Evolutionary conservation across 2,329 filamentous ascomycete genomes (phyloP).

Genomic region (Sclerotinia borealis): DNA sequence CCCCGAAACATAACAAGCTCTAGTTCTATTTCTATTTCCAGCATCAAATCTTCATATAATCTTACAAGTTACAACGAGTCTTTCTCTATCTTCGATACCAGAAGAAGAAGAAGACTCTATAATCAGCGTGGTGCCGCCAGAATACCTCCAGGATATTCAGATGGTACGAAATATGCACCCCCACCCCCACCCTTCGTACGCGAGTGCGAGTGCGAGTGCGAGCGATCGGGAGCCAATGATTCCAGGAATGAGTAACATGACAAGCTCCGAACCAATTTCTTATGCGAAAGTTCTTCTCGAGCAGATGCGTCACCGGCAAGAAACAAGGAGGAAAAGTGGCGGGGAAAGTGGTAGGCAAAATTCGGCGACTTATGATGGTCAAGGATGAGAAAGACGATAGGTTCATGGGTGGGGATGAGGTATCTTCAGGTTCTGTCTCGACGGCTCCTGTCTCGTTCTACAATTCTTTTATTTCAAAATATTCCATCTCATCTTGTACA

Average conservation of each 20-base stretch:
- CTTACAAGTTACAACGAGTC: background rate
- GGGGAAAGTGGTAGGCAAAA: background rate
- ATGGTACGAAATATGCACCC: background rate
- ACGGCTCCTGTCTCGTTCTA: background rate
- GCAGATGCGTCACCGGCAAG: background rate
- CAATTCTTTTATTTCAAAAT: background rate
- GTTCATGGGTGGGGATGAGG: background rate
- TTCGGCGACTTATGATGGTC: background rate
- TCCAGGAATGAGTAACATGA: background rate
- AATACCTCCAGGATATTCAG: background rate
- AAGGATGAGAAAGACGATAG: background rate
- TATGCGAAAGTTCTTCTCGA: background rate
- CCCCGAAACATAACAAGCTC: background rate
- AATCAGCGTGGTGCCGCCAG: background rate
- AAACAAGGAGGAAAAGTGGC: background rate
- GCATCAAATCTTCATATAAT: background rate
- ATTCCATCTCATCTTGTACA: background rate
- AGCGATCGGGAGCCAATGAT: too few relatives aligned
- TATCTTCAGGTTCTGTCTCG: background rate
- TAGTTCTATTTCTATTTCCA: background rate
- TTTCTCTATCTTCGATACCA: background rate
- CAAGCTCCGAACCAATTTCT: background rate
- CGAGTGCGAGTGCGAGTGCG: background rate
- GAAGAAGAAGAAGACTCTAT: background rate
- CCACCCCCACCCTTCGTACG: background rate